A percentile compares a stretch with the other conserved stretches of the same genome.
phyloP scores from a whole-genome alignment of 495 filamentous ascomycete species.

The Aspergillus wentii region DNA sequence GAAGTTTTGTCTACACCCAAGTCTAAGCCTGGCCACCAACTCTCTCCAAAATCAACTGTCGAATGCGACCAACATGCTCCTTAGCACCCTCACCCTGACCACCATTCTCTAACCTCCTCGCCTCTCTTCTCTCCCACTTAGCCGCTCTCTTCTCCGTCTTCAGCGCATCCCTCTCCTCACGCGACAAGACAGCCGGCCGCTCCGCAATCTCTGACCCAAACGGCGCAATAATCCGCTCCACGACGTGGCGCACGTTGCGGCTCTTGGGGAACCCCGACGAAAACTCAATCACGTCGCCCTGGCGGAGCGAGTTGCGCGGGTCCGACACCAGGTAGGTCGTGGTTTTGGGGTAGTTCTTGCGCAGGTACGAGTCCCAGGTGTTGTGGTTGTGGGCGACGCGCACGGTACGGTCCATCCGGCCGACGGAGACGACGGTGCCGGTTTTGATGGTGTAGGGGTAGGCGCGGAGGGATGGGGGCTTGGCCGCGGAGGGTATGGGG shows the following conservation, averaged over 20 bases:
- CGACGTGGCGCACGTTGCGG: slow-evolving; percentile 67
- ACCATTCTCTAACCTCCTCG: slow-evolving; percentile 18
- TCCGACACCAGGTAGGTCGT: slow-evolving; percentile 62
- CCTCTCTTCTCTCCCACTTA: slow-evolving; percentile 45
- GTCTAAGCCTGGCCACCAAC: slow-evolving; percentile 12
- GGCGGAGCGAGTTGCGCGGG: slow-evolving; percentile 64
- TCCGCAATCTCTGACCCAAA: slow-evolving; percentile 58
- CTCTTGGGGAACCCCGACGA: slow-evolving; percentile 59
- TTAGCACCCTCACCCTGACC: neutral
- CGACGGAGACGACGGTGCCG: slow-evolving; percentile 42
- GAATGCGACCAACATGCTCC: slow-evolving; percentile 11
- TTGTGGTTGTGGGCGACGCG: slow-evolving; percentile 33
- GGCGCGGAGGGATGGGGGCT: slow-evolving; percentile 27
- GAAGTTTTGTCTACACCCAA: neutral
- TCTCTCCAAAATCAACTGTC: slow-evolving; percentile 16
- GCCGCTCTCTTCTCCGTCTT: slow-evolving; percentile 40
- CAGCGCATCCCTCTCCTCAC: slow-evolving; percentile 54
- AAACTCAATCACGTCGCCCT: slow-evolving; percentile 79
- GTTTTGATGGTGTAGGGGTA: slow-evolving; percentile 36
- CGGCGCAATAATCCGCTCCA: slow-evolving; percentile 71
- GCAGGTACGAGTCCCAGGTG: slow-evolving; percentile 32
- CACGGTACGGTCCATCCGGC: slow-evolving; percentile 41
- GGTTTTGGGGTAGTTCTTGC: slow-evolving; percentile 37
- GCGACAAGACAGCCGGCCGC: slow-evolving; percentile 58
- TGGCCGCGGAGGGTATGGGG: slow-evolving; percentile 3